phyloP scores from a whole-genome alignment of 306 rosid genomes.

The Cucurbita argyrosperma region DNA sequence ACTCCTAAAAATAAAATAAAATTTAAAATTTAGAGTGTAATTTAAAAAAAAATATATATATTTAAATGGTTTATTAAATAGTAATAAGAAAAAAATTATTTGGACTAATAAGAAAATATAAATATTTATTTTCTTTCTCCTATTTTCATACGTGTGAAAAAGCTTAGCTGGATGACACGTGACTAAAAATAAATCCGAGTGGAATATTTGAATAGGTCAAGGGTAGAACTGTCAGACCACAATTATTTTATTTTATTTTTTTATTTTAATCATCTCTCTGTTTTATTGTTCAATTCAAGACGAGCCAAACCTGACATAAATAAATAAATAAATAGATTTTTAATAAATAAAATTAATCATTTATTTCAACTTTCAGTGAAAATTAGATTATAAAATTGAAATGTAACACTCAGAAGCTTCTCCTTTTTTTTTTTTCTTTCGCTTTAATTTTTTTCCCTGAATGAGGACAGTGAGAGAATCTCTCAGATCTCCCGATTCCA shows the following conservation, averaged over 20 bases:
- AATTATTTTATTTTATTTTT: not conserved
- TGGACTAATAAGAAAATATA: too few species aligned
- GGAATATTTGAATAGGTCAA: not conserved
- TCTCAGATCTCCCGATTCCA: not conserved
- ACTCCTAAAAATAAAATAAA: too few species aligned
- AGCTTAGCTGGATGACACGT: conserved; percentile 3
- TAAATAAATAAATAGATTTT: not conserved
- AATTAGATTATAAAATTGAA: not conserved
- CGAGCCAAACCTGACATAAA: not conserved
- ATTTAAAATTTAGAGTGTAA: too few species aligned
- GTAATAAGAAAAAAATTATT: too few species aligned
- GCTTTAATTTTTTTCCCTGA: not conserved
- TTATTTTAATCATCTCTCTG: not conserved
- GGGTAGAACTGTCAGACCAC: not conserved
- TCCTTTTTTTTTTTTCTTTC: not conserved
- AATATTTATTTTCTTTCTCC: too few species aligned
- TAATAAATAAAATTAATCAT: not conserved
- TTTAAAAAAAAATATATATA: too few species aligned
- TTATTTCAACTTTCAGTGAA: not conserved
- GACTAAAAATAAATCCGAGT: not conserved
- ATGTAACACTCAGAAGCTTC: not conserved
- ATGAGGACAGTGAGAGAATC: not conserved
- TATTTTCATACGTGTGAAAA: not conserved
- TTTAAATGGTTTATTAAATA: too few species aligned
- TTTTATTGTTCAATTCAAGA: not conserved